phyloP scores from a whole-genome alignment of 2,329 filamentous ascomycete species.

The Tolypocladium inflatum region DNA sequence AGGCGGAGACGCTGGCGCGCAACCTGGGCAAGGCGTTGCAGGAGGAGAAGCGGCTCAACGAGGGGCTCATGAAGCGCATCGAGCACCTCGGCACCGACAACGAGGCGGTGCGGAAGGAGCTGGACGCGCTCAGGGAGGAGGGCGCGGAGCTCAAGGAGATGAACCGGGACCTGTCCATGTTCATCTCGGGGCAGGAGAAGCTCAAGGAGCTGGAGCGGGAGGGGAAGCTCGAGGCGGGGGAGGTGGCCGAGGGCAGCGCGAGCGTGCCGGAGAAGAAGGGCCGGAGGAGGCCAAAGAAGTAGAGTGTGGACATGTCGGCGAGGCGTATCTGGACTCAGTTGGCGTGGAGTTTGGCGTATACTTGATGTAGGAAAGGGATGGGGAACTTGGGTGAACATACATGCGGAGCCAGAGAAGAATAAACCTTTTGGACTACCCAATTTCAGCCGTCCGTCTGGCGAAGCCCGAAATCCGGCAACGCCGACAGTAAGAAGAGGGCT shows the following conservation, averaged over 20 bases:
- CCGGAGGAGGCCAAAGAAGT: slow-evolving; percentile 36
- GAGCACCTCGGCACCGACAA: slow-evolving; percentile 59
- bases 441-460: too few relatives aligned
- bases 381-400: too few relatives aligned
- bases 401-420: too few relatives aligned
- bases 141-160: slow-evolving; percentile 72
- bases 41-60: slow-evolving; percentile 79
- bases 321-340: neutral
- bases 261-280: slow-evolving; percentile 52
- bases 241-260: slow-evolving; percentile 64
- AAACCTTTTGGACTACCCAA: too few relatives aligned
- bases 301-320: neutral
- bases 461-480: too few relatives aligned
- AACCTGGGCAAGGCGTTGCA: slow-evolving; percentile 65
- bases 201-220: slow-evolving; percentile 59
- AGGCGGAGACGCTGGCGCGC: slow-evolving; percentile 67
- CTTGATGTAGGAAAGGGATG: neutral
- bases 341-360: neutral
- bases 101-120: slow-evolving; percentile 44
- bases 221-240: slow-evolving; percentile 53
- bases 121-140: slow-evolving; percentile 48
- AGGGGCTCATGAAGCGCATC: slow-evolving; percentile 75
- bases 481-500: too few relatives aligned
- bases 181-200: slow-evolving; percentile 76
- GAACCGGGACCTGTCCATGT: slow-evolving; percentile 80